Conservation (phyloP, 1,284 basidiomycete species). For the Termitomyces sp. region DNA sequence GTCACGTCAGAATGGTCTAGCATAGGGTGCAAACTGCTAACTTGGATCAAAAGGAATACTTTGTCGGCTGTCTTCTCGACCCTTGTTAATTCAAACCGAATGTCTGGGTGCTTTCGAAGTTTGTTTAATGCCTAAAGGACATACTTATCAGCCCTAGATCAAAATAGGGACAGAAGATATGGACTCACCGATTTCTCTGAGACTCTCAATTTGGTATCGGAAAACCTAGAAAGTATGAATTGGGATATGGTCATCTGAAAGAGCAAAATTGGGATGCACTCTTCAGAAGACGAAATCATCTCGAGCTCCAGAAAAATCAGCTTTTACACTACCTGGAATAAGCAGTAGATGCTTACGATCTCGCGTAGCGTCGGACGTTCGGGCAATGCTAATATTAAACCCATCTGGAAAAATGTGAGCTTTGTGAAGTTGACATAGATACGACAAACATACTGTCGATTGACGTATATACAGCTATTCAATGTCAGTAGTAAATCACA, state of each 20-base stretch:
- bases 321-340: not conserved
- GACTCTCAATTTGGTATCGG: conserved; percentile 57
- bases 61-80: conserved; percentile 67
- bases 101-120: conserved; percentile 61
- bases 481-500: not conserved
- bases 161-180: not conserved
- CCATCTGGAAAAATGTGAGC: conserved; percentile 48
- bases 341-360: conserved; percentile 43
- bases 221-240: conserved; percentile 39
- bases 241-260: not conserved
- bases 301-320: conserved; percentile 46
- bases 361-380: conserved; percentile 51
- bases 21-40: conserved; percentile 21
- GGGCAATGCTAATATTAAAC: conserved; percentile 54
- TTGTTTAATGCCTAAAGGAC: conserved; percentile 49
- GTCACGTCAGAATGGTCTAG: not conserved
- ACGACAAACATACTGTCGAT: conserved; percentile 41
- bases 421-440: not conserved
- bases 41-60: conserved; percentile 68
- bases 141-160: not conserved
- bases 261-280: conserved; percentile 38
- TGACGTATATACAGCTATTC: conserved; percentile 64
- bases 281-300: conserved; percentile 58
- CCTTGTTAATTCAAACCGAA: conserved; percentile 67
- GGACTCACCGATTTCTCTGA: conserved; percentile 61